phyloP scores from a whole-genome alignment of 352 stramenopile genomes.

The Globisporangium echinulatum region DNA sequence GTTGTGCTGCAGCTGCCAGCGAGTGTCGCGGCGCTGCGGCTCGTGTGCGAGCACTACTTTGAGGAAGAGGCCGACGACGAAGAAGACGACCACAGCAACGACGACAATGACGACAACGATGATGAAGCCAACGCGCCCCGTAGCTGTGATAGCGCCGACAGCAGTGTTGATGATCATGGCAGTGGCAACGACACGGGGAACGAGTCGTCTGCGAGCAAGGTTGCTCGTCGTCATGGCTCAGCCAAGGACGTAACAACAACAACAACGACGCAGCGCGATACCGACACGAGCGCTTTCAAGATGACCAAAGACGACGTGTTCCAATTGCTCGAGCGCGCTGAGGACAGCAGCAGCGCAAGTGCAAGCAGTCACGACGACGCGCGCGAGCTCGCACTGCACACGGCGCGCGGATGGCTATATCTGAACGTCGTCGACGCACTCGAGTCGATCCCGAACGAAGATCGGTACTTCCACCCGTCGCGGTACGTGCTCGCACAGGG shows the following conservation, averaged over 20 bases:
- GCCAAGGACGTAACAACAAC: neutral
- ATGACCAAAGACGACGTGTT: slow-evolving; percentile 41
- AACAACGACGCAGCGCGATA: neutral
- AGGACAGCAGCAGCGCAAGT: neutral
- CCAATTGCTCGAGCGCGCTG: slow-evolving; percentile 20
- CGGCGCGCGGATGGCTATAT: slow-evolving; percentile 32
- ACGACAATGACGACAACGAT: neutral
- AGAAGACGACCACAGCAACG: slow-evolving; percentile 12
- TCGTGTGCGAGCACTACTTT: slow-evolving; percentile 55
- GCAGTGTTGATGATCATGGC: slow-evolving; percentile 1
- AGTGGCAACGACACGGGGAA: slow-evolving; percentile 5
- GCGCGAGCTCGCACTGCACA: slow-evolving; percentile 9
- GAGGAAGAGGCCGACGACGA: slow-evolving; percentile 29
- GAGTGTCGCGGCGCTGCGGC: slow-evolving; percentile 20
- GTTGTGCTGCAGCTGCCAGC: slow-evolving; percentile 27
- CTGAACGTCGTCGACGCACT: slow-evolving; percentile 71
- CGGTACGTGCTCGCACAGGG: slow-evolving; percentile 49
- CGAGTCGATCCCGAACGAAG: slow-evolving; percentile 67
- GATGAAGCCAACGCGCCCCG: no score
- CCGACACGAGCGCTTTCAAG: slow-evolving; percentile 12
- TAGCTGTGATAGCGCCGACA: neutral
- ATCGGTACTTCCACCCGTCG: slow-evolving; percentile 78
- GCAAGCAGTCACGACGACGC: neutral
- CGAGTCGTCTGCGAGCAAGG: slow-evolving; percentile 2
- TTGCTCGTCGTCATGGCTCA: neutral